A percentile compares a stretch with the other conserved stretches of the same genome.
Conservation (phyloP, 352 stramenopile species). For the Pythium sp. region DNA sequence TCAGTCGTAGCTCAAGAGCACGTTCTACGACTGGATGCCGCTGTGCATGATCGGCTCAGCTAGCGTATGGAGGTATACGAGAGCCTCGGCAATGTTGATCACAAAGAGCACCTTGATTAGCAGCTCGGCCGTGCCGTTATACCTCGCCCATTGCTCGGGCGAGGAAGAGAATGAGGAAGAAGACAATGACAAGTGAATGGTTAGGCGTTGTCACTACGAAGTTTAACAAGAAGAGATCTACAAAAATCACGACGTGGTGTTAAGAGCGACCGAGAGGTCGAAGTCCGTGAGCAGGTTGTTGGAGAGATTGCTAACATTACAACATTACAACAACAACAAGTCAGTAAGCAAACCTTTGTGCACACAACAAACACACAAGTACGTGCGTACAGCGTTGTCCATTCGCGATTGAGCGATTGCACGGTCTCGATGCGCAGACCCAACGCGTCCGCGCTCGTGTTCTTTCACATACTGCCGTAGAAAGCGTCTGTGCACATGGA, state of each 20-base stretch:
- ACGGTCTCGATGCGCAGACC: conserved; percentile 10
- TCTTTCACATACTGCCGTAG: not conserved
- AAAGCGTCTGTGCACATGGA: conserved; percentile 15
- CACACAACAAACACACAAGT: not conserved
- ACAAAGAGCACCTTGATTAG: conserved; percentile 2
- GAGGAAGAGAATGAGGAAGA: conserved; percentile 12
- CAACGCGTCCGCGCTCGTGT: not conserved
- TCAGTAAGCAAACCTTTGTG: not conserved
- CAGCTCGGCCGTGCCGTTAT: conserved; percentile 1
- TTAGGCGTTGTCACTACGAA: not conserved
- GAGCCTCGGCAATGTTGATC: conserved; percentile 32
- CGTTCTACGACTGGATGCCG: conserved; percentile 14
- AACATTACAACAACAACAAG: not conserved
- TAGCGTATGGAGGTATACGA: conserved; percentile 40
- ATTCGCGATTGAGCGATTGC: not conserved
- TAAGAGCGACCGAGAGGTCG: conserved; percentile 7
- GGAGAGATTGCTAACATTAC: conserved; percentile 12
- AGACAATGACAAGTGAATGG: not conserved
- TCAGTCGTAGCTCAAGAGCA: conserved; percentile 18
- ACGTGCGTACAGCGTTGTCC: conserved; percentile 6
- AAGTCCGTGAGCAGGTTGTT: conserved; percentile 16
- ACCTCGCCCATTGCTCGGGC: conserved; percentile 1
- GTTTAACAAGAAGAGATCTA: not conserved
- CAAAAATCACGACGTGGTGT: not conserved
- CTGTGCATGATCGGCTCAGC: conserved; percentile 14